A percentile compares a stretch with the other conserved stretches of the same genome.
Conservation (phyloP, 2,329 filamentous ascomycete species). For the Aspergillus phoenicis region DNA sequence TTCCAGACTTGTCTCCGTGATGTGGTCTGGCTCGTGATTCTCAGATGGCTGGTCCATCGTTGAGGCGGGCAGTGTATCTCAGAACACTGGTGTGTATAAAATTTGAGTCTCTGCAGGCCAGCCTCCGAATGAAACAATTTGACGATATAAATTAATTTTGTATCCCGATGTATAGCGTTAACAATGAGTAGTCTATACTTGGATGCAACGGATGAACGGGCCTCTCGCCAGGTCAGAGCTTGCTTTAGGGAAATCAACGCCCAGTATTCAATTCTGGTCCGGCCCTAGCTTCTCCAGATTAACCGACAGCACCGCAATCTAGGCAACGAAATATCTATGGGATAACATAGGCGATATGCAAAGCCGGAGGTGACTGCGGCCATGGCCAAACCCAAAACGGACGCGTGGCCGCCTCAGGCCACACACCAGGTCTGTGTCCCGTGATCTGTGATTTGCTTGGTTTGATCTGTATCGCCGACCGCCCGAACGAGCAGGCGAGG, state of each 20-base stretch:
- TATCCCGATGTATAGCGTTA: neutral
- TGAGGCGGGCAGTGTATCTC: neutral
- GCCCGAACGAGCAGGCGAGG: conserved; percentile 12
- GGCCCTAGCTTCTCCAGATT: neutral
- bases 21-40: neutral
- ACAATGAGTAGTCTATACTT: conserved; percentile 1
- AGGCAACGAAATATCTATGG: neutral
- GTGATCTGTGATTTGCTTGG: conserved; percentile 19
- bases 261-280: neutral
- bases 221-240: conserved; percentile 8
- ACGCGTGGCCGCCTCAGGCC: conserved; percentile 16
- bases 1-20: neutral
- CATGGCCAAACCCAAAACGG: neutral
- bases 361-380: neutral
- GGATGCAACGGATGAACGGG: neutral
- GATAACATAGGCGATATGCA: neutral
- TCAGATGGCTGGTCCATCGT: conserved; percentile 7
- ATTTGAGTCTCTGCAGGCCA: neutral
- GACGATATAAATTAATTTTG: neutral
- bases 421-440: neutral
- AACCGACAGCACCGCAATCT: neutral
- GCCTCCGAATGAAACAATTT: neutral
- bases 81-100: neutral
- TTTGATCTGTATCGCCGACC: conserved; percentile 14
- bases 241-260: neutral